These are phyloP conservation scores for Mortierella sp. DNA, from an alignment of 371 early-diverging fungal genomes.

Conservation along the genomic window DNA sequence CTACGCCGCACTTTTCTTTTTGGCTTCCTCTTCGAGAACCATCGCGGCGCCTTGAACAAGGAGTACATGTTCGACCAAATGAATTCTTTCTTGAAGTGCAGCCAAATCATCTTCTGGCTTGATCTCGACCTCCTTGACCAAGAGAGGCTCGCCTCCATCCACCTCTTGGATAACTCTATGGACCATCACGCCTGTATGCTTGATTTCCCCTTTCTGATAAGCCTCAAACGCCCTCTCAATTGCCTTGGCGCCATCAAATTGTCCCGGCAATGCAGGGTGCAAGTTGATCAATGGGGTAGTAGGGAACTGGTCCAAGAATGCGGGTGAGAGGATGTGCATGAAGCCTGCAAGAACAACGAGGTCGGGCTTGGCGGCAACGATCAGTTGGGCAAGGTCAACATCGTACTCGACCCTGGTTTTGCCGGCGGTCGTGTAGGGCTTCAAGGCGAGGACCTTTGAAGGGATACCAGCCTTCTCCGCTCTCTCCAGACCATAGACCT, in stretches of 20 bases:
- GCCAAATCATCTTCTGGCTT: slow-evolving; percentile 80
- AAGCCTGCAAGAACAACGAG: slow-evolving; percentile 95
- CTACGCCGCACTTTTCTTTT: slow-evolving; percentile 7
- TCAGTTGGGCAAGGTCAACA: slow-evolving; percentile 80
- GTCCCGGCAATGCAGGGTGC: slow-evolving; percentile 96
- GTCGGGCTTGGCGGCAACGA: slow-evolving; percentile 75
- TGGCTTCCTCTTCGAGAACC: slow-evolving; percentile 34
- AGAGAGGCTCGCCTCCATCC: slow-evolving; percentile 92
- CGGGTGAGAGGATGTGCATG: slow-evolving; percentile 95
- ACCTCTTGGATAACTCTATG: slow-evolving; percentile 96
- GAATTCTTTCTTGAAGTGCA: slow-evolving; percentile 88
- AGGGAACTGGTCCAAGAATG: slow-evolving; percentile 82
- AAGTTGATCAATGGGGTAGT: slow-evolving; percentile 88
- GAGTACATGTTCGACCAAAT: slow-evolving; percentile 87
- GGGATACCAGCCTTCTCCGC: slow-evolving; percentile 87
- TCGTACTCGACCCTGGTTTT: slow-evolving; percentile 91
- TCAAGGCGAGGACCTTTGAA: slow-evolving; percentile 81
- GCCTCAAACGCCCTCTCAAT: slow-evolving; percentile 94
- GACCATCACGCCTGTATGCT: slow-evolving; percentile 95
- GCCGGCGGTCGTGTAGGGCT: slow-evolving; percentile 83
- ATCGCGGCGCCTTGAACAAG: slow-evolving; percentile 74
- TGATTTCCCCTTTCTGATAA: slow-evolving; percentile 79
- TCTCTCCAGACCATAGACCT: slow-evolving; percentile 87
- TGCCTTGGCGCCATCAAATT: slow-evolving; percentile 95
- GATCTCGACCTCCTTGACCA: slow-evolving; percentile 84